Evolutionary conservation across 345 rosid genomes (phyloP).

Genomic region (Arabis alpina): DNA sequence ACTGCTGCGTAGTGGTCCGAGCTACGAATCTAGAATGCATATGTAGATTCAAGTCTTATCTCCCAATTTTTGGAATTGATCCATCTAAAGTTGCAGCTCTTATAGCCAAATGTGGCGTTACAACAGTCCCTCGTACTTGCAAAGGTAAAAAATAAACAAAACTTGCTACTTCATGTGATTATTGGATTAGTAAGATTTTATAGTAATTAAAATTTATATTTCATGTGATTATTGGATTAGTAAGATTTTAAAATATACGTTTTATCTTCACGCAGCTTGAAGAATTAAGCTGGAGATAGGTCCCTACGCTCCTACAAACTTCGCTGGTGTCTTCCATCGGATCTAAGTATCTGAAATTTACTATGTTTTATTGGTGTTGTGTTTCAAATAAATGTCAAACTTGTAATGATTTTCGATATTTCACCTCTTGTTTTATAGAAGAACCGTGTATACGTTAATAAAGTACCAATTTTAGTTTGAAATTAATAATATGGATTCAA

Average conservation of each 20-base stretch:
- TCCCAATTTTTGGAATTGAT: constrained; percentile 51
- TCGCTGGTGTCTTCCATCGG: neutral
- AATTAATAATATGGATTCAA: no score
- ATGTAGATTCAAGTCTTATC: constrained; percentile 50
- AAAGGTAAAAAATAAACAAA: constrained; percentile 20
- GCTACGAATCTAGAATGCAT: constrained; percentile 52
- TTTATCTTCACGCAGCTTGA: constrained; percentile 32
- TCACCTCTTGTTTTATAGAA: constrained; percentile 4
- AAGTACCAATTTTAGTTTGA: no score
- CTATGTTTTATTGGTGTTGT: neutral
- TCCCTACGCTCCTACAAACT: neutral
- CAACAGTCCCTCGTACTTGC: constrained; percentile 48
- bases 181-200: constrained; percentile 13
- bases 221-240: neutral
- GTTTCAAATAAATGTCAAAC: constrained; percentile 32
- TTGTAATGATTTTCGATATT: neutral
- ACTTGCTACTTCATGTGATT: neutral
- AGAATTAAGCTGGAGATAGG: constrained; percentile 4
- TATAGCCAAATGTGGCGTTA: constrained; percentile 51
- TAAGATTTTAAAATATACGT: constrained; percentile 15
- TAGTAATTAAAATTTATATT: constrained; percentile 6
- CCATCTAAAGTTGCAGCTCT: constrained; percentile 53
- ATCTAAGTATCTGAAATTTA: neutral
- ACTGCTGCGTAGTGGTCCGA: constrained; percentile 51
- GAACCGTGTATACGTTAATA: constrained; percentile 3